Conservation (phyloP, 352 stramenopile genomes). For the Aphanomyces invadans region DNA sequence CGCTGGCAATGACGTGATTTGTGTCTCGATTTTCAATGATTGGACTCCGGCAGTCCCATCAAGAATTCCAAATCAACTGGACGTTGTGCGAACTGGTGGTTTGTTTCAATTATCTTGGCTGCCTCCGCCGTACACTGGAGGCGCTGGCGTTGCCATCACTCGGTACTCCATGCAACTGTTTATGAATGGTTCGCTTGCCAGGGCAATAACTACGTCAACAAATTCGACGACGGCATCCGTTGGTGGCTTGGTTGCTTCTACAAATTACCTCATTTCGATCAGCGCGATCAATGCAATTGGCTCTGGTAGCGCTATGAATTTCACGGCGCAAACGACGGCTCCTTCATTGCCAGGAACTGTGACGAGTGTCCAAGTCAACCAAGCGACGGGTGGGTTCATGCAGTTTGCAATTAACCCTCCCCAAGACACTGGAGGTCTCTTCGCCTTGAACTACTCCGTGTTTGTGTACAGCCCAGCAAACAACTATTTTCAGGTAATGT, state of each 20-base stretch:
- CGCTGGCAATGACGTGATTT: background rate
- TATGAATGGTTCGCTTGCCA: background rate
- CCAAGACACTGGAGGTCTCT: background rate
- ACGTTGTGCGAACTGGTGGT: background rate
- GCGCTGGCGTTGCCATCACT: background rate
- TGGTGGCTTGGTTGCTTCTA: background rate
- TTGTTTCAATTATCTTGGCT: background rate
- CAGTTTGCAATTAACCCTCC: background rate
- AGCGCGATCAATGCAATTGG: background rate
- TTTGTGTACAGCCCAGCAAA: background rate
- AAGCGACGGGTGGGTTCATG: slow-evolving; percentile 1
- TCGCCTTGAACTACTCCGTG: background rate
- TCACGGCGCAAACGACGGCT: background rate
- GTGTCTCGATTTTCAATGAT: slow-evolving; percentile 9
- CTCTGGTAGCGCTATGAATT: background rate
- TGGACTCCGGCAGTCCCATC: background rate
- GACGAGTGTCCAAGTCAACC: background rate
- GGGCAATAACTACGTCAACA: background rate
- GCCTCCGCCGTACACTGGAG: background rate
- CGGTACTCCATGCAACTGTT: background rate
- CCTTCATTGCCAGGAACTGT: slow-evolving; percentile 4
- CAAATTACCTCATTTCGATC: background rate
- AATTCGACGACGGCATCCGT: background rate
- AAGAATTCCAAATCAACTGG: background rate
- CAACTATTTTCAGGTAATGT: background rate